Evolutionary conservation across 192 early-diverging fungal species (phyloP).

Genomic region (Entophlyctis helioformis): DNA sequence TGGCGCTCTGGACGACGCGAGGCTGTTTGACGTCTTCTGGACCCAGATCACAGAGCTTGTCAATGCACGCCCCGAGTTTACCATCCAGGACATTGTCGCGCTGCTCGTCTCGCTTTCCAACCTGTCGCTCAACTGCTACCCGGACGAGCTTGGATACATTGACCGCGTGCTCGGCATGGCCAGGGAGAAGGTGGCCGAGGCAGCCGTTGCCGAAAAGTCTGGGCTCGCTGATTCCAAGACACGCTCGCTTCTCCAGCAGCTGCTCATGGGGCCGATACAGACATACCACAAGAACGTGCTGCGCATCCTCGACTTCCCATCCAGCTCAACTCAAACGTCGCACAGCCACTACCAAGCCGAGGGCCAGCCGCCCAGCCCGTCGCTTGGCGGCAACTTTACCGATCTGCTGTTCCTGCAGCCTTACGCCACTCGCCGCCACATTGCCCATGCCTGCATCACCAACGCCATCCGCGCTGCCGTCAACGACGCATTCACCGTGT

Average conservation of each 20-base stretch:
- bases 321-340: conserved; percentile 18
- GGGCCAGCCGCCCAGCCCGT: not conserved
- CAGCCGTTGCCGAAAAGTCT: conserved; percentile 15
- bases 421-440: conserved; percentile 65
- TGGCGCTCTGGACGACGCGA: conserved; percentile 76
- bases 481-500: conserved; percentile 30
- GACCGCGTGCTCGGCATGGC: conserved; percentile 88
- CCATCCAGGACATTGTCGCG: conserved; percentile 83
- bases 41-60: conserved; percentile 84
- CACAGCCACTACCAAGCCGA: not conserved
- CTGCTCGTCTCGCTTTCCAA: conserved; percentile 80
- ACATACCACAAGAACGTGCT: conserved; percentile 48
- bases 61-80: conserved; percentile 80
- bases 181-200: conserved; percentile 53
- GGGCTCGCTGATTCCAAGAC: conserved; percentile 45
- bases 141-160: conserved; percentile 72
- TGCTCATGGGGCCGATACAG: conserved; percentile 73
- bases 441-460: conserved; percentile 58
- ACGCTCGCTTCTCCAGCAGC: conserved; percentile 59
- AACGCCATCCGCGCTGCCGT: conserved; percentile 6
- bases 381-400: conserved; percentile 67
- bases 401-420: conserved; percentile 76
- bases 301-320: conserved; percentile 38
- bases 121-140: conserved; percentile 86
- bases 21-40: conserved; percentile 97